Conservation (phyloP, 1,139 yeast species). For the Geotrichum carabidarum region DNA sequence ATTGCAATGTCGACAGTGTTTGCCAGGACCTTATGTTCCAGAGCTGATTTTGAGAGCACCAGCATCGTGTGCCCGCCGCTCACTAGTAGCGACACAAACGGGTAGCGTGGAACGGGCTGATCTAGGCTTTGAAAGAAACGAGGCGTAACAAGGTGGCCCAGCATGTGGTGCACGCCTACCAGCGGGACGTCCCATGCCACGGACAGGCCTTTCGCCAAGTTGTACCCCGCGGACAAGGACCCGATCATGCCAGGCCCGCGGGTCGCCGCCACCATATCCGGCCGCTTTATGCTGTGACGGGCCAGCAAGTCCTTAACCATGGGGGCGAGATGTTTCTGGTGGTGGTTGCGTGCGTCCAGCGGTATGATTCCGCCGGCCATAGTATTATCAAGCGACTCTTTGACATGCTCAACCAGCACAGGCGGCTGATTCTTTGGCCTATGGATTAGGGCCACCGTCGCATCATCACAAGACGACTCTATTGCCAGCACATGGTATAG, state of each 20-base stretch:
- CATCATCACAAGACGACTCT: constrained; percentile 93
- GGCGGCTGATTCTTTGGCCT: constrained; percentile 44
- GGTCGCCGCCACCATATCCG: constrained; percentile 82
- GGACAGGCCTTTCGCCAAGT: constrained; percentile 77
- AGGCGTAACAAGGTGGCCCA: constrained; percentile 80
- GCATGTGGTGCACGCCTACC: constrained; percentile 93
- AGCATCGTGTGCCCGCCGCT: constrained; percentile 96
- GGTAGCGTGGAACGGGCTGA: constrained; percentile 53
- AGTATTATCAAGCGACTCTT: constrained; percentile 61
- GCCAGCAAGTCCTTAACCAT: constrained; percentile 41
- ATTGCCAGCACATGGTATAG: constrained; percentile 70
- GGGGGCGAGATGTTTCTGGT: constrained; percentile 52
- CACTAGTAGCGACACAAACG: constrained; percentile 73
- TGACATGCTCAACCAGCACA: constrained; percentile 53
- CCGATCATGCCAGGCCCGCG: constrained; percentile 98
- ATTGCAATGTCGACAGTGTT: constrained; percentile 84
- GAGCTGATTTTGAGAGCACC: constrained; percentile 57
- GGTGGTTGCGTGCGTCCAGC: constrained; percentile 75
- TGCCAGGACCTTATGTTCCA: constrained; percentile 65
- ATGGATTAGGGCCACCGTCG: constrained; percentile 76
- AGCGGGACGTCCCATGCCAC: constrained; percentile 73
- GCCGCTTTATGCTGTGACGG: constrained; percentile 39
- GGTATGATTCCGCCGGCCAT: constrained; percentile 84
- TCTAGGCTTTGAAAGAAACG: constrained; percentile 37
- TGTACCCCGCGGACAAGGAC: constrained; percentile 74